Evolutionary conservation across 2,329 filamentous ascomycete genomes (phyloP).

Genomic region (Fusarium pseudocircinatum): DNA sequence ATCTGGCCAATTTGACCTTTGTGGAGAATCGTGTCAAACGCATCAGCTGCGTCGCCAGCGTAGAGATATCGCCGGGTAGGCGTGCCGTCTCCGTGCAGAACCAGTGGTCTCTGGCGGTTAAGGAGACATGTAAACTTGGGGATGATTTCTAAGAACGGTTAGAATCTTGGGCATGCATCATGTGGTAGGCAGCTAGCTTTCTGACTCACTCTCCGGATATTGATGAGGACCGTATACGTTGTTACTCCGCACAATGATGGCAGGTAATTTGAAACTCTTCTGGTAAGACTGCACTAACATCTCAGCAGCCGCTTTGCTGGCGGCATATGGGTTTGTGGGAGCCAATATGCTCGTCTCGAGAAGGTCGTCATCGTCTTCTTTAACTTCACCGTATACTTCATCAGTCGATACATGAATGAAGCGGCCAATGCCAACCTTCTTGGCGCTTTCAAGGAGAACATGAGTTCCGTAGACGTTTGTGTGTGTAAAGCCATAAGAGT

Average conservation of each 20-base stretch:
- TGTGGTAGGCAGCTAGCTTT: background rate
- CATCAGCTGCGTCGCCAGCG: conserved; percentile 81
- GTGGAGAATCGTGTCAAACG: conserved; percentile 86
- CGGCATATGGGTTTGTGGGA: conserved; percentile 84
- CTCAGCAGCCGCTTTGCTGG: conserved; percentile 83
- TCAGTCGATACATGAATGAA: conserved; percentile 88
- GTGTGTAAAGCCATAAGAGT: conserved; percentile 82
- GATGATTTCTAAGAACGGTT: conserved; percentile 73
- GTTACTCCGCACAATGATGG: conserved; percentile 83
- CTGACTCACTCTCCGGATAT: conserved; percentile 77
- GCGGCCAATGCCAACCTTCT: conserved; percentile 73
- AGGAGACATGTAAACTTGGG: conserved; percentile 82
- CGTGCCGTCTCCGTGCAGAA: conserved; percentile 80
- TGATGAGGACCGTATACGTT: conserved; percentile 89
- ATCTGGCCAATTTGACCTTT: conserved; percentile 77
- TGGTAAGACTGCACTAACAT: conserved; percentile 90
- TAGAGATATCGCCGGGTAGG: conserved; percentile 81
- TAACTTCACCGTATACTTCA: conserved; percentile 85
- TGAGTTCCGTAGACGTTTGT: conserved; percentile 89
- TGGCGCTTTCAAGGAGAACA: conserved; percentile 79
- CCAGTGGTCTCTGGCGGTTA: conserved; percentile 71
- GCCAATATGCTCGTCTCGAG: conserved; percentile 78
- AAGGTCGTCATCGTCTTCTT: conserved; percentile 75
- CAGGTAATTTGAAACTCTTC: conserved; percentile 82
- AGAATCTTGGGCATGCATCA: background rate